Evolutionary conservation across 495 filamentous ascomycete genomes (phyloP), one percentile per base, ranked within the genome.

Genomic region (Lepidopterella palustris): DNA sequence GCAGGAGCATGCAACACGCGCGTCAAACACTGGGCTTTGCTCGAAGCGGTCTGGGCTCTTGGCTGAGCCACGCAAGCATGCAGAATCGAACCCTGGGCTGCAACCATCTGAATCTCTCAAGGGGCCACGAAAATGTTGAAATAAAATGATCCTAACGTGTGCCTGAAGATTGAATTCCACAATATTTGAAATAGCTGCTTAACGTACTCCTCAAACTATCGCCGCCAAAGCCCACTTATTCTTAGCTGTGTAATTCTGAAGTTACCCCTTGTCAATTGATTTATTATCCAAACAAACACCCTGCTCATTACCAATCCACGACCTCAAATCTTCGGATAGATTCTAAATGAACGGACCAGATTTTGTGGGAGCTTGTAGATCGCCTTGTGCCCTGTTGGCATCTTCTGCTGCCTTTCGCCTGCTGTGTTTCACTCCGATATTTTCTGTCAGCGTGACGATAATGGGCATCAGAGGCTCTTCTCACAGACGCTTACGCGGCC

Each of bases 11-110:
- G 35, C 35, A 42, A 49, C 20, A 50, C 47, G 47, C 39, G 39
- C 47, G 47, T 50, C 20, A 25, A 50, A 50, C 15, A 2, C 9
- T 18, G 18, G 13, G 13, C 3, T 18, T 42, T 27, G 45, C 24
- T 26, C 3, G 45, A 26, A 49, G 21, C 10, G 45, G 47, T 9
- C 47, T 50, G n/a, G 47, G 21, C 3, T 15, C 47, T 50, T 50
- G 47, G 47, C 47, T 25, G 47, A 26, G 47, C 47, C 47, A 50
- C 47, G 47, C 47, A 50, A 50, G 47, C 47, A 50, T 50, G 21
- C 47, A 50, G 9, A 2, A 26, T 26, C 15, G 32, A n/a, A 6
- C 2, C 45, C 45, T 23, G 20, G 11, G 2, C 47, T 24, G 24
- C 47, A 2, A 50, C 47, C 47, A 50, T 50, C 47, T 4, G 15